Conservation (phyloP, 495 filamentous ascomycete genomes). For the Parmelia sp. region DNA sequence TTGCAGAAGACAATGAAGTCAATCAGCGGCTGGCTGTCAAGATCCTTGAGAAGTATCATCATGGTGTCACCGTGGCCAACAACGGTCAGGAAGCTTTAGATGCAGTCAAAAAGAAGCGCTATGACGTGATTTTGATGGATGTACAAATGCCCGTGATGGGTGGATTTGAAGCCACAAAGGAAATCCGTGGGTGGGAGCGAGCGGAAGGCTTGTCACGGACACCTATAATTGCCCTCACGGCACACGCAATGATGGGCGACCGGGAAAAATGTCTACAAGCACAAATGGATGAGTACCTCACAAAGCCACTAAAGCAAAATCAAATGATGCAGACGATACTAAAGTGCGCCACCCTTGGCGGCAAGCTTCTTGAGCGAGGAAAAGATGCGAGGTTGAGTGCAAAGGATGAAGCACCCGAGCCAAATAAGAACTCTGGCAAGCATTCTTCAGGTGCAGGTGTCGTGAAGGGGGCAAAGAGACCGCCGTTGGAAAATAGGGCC, state of each 20-base stretch:
- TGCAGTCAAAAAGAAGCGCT: conserved; percentile 65
- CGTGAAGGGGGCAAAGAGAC: conserved; percentile 33
- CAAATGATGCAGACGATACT: conserved; percentile 98
- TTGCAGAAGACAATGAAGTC: conserved; percentile 96
- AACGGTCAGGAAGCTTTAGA: conserved; percentile 93
- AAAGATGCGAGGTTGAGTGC: conserved; percentile 53
- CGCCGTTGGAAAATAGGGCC: conserved; percentile 48
- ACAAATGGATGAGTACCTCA: conserved; percentile 98
- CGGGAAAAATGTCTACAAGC: conserved; percentile 97
- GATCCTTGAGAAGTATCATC: conserved; percentile 96
- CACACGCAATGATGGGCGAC: conserved; percentile 98
- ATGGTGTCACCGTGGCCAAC: conserved; percentile 90
- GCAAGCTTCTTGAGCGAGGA: conserved; percentile 71
- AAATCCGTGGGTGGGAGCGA: conserved; percentile 91
- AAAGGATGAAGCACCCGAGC: conserved; percentile 44
- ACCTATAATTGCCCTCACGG: conserved; percentile 94
- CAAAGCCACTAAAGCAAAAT: conserved; percentile 96
- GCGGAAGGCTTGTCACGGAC: conserved; percentile 70
- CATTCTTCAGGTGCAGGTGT: conserved; percentile 10
- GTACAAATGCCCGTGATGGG: conserved; percentile 99
- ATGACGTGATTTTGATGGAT: conserved; percentile 97
- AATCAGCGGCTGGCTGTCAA: conserved; percentile 96
- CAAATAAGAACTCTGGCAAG: conserved; percentile 14
- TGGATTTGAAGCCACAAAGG: conserved; percentile 94
- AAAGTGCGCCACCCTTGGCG: conserved; percentile 88